Conservation (phyloP, 108 stramenopile genomes). For the Cyclotella choctawhatcheeana region DNA sequence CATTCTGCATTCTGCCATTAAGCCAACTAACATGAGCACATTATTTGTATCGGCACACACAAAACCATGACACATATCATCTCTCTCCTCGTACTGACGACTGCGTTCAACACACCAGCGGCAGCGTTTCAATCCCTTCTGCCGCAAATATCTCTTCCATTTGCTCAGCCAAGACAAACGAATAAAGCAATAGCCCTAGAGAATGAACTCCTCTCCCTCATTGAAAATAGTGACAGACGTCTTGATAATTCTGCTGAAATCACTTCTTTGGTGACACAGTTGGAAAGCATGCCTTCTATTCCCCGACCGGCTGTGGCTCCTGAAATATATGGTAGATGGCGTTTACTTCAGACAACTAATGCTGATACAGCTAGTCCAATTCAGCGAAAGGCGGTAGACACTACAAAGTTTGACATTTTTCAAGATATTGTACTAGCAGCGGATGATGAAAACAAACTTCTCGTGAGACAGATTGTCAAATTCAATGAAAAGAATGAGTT, state of each 20-base stretch:
- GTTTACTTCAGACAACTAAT: conserved; percentile 79
- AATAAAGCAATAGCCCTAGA: conserved; percentile 42
- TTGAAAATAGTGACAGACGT: conserved; percentile 54
- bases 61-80: neutral
- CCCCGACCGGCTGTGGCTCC: conserved; percentile 73
- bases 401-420: conserved; percentile 78
- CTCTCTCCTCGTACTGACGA: neutral
- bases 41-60: too few relatives aligned
- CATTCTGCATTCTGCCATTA: too few relatives aligned
- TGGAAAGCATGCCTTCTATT: conserved; percentile 56
- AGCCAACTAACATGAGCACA: too few relatives aligned
- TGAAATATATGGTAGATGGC: conserved; percentile 79
- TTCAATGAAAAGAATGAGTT: conserved; percentile 66
- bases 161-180: conserved; percentile 10
- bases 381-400: conserved; percentile 86
- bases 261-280: conserved; percentile 49
- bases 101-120: neutral
- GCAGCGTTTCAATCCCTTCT: conserved; percentile 45
- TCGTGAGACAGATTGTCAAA: conserved; percentile 85
- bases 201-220: conserved; percentile 49
- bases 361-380: conserved; percentile 85
- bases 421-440: conserved; percentile 74
- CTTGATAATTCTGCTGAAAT: conserved; percentile 74
- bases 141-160: conserved; percentile 30
- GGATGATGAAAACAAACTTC: conserved; percentile 42